A percentile compares a stretch with the other conserved stretches of the same genome.
phyloP scores from a whole-genome alignment of 352 stramenopile genomes.

The Pythium pyrilobum region DNA sequence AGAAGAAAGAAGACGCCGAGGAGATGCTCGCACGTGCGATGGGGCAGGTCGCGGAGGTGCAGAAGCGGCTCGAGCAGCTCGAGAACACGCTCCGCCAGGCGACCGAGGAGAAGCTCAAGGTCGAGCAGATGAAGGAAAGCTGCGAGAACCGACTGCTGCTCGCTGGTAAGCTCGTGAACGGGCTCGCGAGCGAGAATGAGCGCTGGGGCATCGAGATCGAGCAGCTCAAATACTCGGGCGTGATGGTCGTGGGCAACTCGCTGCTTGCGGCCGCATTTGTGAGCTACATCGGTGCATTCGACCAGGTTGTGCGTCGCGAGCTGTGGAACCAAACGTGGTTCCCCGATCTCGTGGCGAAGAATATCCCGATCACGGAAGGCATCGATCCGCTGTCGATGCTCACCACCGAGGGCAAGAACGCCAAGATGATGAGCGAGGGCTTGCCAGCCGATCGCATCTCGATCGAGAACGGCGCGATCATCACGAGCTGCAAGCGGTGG shows the following conservation, averaged over 20 bases:
- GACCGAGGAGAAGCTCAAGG: slow-evolving; percentile 94
- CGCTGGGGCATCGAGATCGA: slow-evolving; percentile 97
- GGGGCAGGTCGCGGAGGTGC: slow-evolving; percentile 91
- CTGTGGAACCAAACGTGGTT: slow-evolving; percentile 82
- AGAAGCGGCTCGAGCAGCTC: slow-evolving; percentile 88
- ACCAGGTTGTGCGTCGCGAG: slow-evolving; percentile 88
- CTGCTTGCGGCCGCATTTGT: slow-evolving; percentile 96
- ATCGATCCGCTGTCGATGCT: slow-evolving; percentile 95
- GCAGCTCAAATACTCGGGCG: slow-evolving; percentile 91
- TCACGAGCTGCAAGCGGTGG: slow-evolving; percentile 97
- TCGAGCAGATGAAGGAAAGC: slow-evolving; percentile 93
- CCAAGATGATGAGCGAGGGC: slow-evolving; percentile 97
- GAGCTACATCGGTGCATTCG: slow-evolving; percentile 97
- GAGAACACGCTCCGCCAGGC: slow-evolving; percentile 93
- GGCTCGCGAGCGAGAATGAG: slow-evolving; percentile 95
- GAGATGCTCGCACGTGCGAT: slow-evolving; percentile 90
- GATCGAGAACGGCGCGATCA: slow-evolving; percentile 97
- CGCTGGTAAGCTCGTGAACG: slow-evolving; percentile 94
- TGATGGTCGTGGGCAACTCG: slow-evolving; percentile 95
- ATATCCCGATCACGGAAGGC: slow-evolving; percentile 92
- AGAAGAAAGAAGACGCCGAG: slow-evolving; percentile 91
- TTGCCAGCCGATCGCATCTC: slow-evolving; percentile 96
- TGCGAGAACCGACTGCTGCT: slow-evolving; percentile 92
- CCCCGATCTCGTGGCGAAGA: slow-evolving; percentile 85
- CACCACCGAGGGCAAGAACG: slow-evolving; percentile 95